These are phyloP conservation scores for Acanthamoeba pearcei DNA, from an alignment of 208 protist species.

Conservation along the genomic window DNA sequence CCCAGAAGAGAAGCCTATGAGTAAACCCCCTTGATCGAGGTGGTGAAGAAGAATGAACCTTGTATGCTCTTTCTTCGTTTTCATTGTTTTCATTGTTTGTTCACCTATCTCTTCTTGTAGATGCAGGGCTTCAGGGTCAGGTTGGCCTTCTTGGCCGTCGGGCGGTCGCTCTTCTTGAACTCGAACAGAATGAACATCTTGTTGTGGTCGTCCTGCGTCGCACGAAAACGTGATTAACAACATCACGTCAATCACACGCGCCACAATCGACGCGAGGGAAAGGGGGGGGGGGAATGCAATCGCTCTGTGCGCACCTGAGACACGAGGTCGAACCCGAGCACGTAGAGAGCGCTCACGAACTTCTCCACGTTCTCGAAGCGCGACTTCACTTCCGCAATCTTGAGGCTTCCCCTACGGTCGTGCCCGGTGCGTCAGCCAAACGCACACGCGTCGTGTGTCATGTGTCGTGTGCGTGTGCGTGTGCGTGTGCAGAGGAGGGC, in stretches of 20 bases:
- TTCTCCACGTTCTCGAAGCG: slow-evolving; percentile 90
- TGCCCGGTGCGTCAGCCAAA: too few species aligned
- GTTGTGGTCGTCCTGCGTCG: slow-evolving; percentile 89
- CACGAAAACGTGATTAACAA: too few species aligned
- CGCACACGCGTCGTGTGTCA: too few species aligned
- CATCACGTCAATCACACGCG: background rate
- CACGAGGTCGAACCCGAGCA: slow-evolving; percentile 92
- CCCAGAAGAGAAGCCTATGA: too few species aligned
- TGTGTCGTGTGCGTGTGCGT: background rate
- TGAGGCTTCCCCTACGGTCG: slow-evolving; percentile 86
- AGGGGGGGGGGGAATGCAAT: too few species aligned
- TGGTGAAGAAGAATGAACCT: too few species aligned
- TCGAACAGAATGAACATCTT: slow-evolving; percentile 95
- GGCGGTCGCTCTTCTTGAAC: slow-evolving; percentile 92
- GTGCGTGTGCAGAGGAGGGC: background rate
- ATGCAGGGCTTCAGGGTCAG: slow-evolving; percentile 93
- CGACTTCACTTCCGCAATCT: slow-evolving; percentile 95
- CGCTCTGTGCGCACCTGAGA: slow-evolving; percentile 22
- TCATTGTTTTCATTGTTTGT: background rate
- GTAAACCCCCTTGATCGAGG: too few species aligned
- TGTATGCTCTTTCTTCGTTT: background rate
- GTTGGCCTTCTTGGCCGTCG: slow-evolving; percentile 84
- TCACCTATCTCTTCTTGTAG: slow-evolving; percentile 94
- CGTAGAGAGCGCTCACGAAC: slow-evolving; percentile 92
- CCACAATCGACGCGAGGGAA: background rate